Evolutionary conservation across 1,284 basidiomycete genomes (phyloP).

Genomic region (Bothia castanella): DNA sequence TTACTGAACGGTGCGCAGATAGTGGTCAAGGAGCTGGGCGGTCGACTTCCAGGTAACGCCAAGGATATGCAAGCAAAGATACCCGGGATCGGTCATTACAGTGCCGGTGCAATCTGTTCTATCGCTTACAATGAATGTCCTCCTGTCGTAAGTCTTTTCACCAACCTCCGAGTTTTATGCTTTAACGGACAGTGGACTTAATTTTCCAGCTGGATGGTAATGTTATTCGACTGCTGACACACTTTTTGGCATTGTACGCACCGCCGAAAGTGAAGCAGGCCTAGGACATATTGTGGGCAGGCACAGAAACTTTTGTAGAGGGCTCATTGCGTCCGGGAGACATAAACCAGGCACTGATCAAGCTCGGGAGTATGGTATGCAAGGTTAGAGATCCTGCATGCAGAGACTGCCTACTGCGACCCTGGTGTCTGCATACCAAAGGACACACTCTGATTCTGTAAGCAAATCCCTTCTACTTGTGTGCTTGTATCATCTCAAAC

Average conservation of each 20-base stretch:
- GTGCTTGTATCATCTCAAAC: no score
- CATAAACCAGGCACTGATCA: conserved; percentile 85
- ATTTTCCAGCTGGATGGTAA: conserved; percentile 80
- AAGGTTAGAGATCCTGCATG: conserved; percentile 80
- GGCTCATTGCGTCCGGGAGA: conserved; percentile 62
- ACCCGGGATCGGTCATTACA: conserved; percentile 90
- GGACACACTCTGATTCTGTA: conserved; percentile 10
- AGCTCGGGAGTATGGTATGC: conserved; percentile 88
- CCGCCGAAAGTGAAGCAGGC: conserved; percentile 75
- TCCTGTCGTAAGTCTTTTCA: conserved; percentile 67
- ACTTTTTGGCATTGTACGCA: conserved; percentile 79
- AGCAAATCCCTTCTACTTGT: no score
- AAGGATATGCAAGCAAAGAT: conserved; percentile 80
- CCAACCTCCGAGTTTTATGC: no score
- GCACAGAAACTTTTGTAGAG: conserved; percentile 67
- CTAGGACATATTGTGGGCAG: conserved; percentile 79
- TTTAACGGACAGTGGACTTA: no score
- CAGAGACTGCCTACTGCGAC: conserved; percentile 62
- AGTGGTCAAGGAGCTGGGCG: conserved; percentile 62
- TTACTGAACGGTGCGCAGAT: conserved; percentile 78
- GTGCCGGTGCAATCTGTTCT: conserved; percentile 83
- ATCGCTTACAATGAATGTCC: conserved; percentile 85
- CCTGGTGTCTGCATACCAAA: conserved; percentile 64
- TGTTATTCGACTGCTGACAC: conserved; percentile 77
- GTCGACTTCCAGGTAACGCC: conserved; percentile 76